Evolutionary conservation across 768 basidiomycete genomes (phyloP), one percentile per base, ranked within the genome.

Genomic region (Auriscalpium microsporum): DNA sequence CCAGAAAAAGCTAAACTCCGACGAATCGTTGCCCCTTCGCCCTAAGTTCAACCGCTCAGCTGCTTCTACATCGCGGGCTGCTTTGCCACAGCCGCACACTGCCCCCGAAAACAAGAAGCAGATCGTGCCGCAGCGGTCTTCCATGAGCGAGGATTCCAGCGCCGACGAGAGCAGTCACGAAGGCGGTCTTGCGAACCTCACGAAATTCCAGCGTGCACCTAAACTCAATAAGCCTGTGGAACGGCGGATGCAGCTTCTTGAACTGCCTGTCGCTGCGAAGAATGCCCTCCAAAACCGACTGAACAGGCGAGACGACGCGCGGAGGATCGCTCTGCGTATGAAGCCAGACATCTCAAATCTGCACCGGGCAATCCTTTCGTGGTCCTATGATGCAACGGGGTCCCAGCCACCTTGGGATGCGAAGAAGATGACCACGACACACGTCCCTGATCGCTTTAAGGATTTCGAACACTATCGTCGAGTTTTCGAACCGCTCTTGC

Each of bases 291-390:
- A 78, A 59, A 76, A 80, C 48, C 73, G 83, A 36, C 60, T 83
- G 42, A 70, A 73, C 34, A 77, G 79, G 56, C 76, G 79, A 50
- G 83, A 87, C 16, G 81, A 83, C 54, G 80, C 81, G 28, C 81
- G 81, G 17, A 77, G 78, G 55, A 79, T 74, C 46, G 80, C 81
- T 8, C 71, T 84, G 58, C 83, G 94, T 8, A 73, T 94, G 63
- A 86, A 83, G 64, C 95, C 94, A 2, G 86, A 98, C 63, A 76
- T 94, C 17, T 82, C 84, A 34, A 77, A 75, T 7, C 81, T 99
- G 19, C 87, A 95, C 67, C 82, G 81, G 47, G 71, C 75, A 10
- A 75, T 98, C 33, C 71, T 99, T 1, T 84, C 89, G 1, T 99
- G 96, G 96, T 75, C 88, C 67, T 92, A 92, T 58, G 78, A 85